Evolutionary conservation across 2,329 filamentous ascomycete genomes (phyloP).

Genomic region (Dactylonectria macrodidyma): DNA sequence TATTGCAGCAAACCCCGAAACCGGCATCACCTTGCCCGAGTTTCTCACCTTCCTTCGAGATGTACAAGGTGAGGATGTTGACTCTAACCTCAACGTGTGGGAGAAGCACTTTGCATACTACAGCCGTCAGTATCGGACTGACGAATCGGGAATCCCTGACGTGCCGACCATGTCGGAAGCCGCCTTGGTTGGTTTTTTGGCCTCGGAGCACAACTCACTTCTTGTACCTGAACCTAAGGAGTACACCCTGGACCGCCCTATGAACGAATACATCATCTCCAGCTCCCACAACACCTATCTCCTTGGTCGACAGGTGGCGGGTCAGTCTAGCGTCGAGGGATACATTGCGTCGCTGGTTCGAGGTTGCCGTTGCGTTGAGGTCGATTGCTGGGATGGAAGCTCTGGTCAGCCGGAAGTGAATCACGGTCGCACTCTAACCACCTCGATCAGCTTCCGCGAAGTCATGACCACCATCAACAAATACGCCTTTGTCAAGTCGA

Average conservation of each 20-base stretch:
- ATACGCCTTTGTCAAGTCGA: slow-evolving; percentile 91
- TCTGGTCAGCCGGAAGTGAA: slow-evolving; percentile 91
- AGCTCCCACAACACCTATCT: slow-evolving; percentile 99
- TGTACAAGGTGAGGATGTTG: slow-evolving; percentile 83
- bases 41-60: slow-evolving; percentile 84
- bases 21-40: slow-evolving; percentile 78
- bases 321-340: slow-evolving; percentile 92
- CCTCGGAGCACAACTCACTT: slow-evolving; percentile 80
- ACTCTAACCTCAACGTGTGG: slow-evolving; percentile 77
- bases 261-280: slow-evolving; percentile 98
- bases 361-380: slow-evolving; percentile 95
- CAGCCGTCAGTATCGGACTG: slow-evolving; percentile 70
- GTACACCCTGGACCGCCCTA: slow-evolving; percentile 81
- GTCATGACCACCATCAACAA: slow-evolving; percentile 94
- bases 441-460: slow-evolving; percentile 89
- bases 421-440: slow-evolving; percentile 92
- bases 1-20: slow-evolving; percentile 70
- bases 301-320: slow-evolving; percentile 89
- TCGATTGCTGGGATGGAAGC: slow-evolving; percentile 97
- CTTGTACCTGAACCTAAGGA: slow-evolving; percentile 73
- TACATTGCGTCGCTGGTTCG: slow-evolving; percentile 92
- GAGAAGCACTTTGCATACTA: slow-evolving; percentile 80
- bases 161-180: slow-evolving; percentile 78
- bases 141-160: slow-evolving; percentile 61
- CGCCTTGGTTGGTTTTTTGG: slow-evolving; percentile 83